Base-by-base conservation (phyloP, 371 early-diverging fungal genomes). In the Encephalitozoon intestinalis region DNA sequence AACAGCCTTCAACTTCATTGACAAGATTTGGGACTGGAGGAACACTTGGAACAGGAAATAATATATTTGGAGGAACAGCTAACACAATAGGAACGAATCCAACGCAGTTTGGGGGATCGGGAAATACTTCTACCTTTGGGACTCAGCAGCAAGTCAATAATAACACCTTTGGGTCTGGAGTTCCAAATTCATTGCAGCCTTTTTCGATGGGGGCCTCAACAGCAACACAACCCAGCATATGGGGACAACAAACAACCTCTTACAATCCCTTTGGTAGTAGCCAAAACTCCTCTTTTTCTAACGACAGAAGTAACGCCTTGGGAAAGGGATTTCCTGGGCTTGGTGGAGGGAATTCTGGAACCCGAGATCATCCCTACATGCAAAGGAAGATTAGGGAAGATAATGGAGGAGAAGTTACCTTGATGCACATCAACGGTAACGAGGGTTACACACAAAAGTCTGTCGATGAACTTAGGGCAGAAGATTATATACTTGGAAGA, bases 401-500 rank as follows among this genome's bases (percentile, higher is more conserved):
- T 30, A 67, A 40, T 40, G 65, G 64, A 12, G 44, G 53, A 15
- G 49, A 66, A 3, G 69, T 68, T 1, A 46, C 64, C 23, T 31
- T 76, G 23, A 51, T 66, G 23, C 67, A 80, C 40, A 76, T 76
- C 30, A 68, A 51, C 30, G 72, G 39, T 7, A 80, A 76, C 67
- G 63, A 76, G 12, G 25, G 37, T 18, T 80, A 80, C 50, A 51
- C n/a, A 26, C 67, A 68, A 1, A 80, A 80, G 34, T 18, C 52
- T 30, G 30, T 64, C 39, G 77, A 76, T 7, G 77, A 76, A 44
- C 39, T 80, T 4, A 71, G 80, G 40, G 18, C 31, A 18, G 80
- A 80, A 34, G 80, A 80, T 46, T 80, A 80, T 26, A 28, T 39
- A 4, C 18, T 73, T n/a, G 76, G 73, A 52, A 76, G 69, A 34